phyloP scores from a whole-genome alignment of 179 eudicot genomes.

The Spinacia oleracea region DNA sequence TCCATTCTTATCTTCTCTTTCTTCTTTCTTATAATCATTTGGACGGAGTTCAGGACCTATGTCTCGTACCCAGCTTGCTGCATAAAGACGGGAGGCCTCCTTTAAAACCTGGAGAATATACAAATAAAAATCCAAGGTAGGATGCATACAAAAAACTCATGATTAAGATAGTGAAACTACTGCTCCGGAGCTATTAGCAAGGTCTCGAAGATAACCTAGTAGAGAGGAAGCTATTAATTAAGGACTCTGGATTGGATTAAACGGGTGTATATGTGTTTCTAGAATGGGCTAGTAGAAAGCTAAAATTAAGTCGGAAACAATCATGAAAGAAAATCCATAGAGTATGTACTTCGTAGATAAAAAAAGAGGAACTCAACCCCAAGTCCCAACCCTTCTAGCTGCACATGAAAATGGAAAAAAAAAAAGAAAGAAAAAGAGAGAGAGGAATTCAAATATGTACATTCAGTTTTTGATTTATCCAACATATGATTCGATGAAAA shows the following conservation, averaged over 20 bases:
- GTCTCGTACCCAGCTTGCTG: conserved; percentile 90
- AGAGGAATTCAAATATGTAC: neutral
- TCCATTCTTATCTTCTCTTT: conserved; percentile 34
- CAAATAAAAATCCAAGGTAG: neutral
- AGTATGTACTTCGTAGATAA: neutral
- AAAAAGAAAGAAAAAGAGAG: neutral
- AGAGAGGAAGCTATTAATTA: neutral
- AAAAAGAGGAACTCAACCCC: neutral
- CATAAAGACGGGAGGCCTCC: conserved; percentile 80
- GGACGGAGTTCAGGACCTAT: conserved; percentile 94
- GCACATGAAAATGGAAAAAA: neutral
- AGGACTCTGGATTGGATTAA: neutral
- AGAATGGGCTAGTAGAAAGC: neutral
- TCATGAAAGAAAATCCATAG: neutral
- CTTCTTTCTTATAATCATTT: conserved; percentile 58
- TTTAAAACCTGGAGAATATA: conserved; percentile 50
- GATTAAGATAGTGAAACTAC: neutral
- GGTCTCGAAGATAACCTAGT: neutral
- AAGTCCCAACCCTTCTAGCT: neutral
- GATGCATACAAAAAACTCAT: neutral
- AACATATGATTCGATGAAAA: neutral
- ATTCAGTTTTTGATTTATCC: neutral
- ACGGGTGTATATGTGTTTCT: neutral
- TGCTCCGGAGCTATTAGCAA: neutral
- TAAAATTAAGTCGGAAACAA: neutral